Base-by-base conservation (phyloP, 345 rosid genomes). In the Hibiscus trionum region DNA sequence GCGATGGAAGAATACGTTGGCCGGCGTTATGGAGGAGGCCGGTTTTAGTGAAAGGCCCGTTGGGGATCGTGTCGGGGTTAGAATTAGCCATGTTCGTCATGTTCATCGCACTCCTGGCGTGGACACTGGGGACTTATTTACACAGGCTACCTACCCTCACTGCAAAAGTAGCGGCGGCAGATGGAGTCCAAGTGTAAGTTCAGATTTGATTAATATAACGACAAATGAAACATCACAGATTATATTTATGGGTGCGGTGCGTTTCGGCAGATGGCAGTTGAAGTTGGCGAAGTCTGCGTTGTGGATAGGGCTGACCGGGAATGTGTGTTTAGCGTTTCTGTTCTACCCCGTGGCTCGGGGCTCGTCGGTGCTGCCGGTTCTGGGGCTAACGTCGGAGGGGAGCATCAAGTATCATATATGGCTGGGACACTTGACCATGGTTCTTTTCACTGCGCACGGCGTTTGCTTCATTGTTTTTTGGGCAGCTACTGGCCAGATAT, bases 321-420 rank as follows among this genome's bases (percentile, higher is more conserved):
- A 88, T 79, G 72, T 90, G 47, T 80, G 88, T n/a, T 74, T 88
- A 3, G 58, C 91, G 26, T 84, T 91, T 59, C 80, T 93, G 21
- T 91, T 93, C 72, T 86, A 85, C 55, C 97, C 97, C 26, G 98
- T 93, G 81, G 80, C 93, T 2, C 88, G 98, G 11, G 91, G 90
- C 0, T 91, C 97, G 1, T 91, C 96, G 62, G 73, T 93, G 79
- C 79, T 93, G 46, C 83, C 84, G 7, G 59, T 85, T 17, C 73
- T 93, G 7, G 97, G 96, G 9, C 71, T 93, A 29, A 88, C 94
- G 21, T 91, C 95, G 16, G 98, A 93, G 72, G 80, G 82, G 1
- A 84, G 96, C 91, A 91, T 93, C 70, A 93, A 90, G 82, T 93
- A 93, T 37, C 98, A 93, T 58, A 88, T 88, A 47, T 93, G 98